Evolutionary conservation across 2,329 filamentous ascomycete genomes (phyloP), one percentile per base, ranked within the genome.

Genomic region (Xylariaceae sp.): DNA sequence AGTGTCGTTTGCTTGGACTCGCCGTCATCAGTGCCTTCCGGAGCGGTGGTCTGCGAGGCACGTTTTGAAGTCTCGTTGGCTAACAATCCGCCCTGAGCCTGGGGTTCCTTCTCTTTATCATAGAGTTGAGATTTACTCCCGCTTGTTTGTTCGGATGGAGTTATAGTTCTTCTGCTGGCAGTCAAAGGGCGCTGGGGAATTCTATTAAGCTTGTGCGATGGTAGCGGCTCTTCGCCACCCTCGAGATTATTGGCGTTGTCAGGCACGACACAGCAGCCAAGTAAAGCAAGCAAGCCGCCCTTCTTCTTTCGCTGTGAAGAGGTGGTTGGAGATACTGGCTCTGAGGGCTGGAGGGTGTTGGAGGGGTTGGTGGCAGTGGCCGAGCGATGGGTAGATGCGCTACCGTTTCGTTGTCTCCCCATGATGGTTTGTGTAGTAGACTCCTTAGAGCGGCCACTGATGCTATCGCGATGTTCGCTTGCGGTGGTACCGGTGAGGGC

Each of bases 181-280:
- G 77, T 79, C 25, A 73, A 67, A 35, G 77, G 77, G 40, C 78
- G 68, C 42, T 72, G 70, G 21, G 76, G 76, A 34, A 82, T 67
- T 60, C 72, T 79, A 56, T 81, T 70, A 54, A 81, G 67, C 69
- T 80, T 79, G 62, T 76, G 81, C 37, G 61, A 64, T 25, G 69
- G 67, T 25, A 80, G 69, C 32, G 79, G 74, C 47, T 79, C 71
- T 47, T 77, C 74, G 42, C 74, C 74, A 45, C 69, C 72, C 37
- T 79, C 74, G 39, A 79, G 66, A 5, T 67, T 62, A 51, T 79
- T 76, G 14, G 75, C 74, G 52, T 78, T 74, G 51, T 84, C 82
- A 40, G 82, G 80, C 33, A 80, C 74, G 44, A 73, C 75, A 63
- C 85, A 88, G 68, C 85, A 88, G 49, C 76, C 80, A 47, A 88